These are phyloP conservation scores for Scortechinia acanthostroma DNA, from an alignment of 2,329 filamentous ascomycete genomes.

Conservation along the genomic window DNA sequence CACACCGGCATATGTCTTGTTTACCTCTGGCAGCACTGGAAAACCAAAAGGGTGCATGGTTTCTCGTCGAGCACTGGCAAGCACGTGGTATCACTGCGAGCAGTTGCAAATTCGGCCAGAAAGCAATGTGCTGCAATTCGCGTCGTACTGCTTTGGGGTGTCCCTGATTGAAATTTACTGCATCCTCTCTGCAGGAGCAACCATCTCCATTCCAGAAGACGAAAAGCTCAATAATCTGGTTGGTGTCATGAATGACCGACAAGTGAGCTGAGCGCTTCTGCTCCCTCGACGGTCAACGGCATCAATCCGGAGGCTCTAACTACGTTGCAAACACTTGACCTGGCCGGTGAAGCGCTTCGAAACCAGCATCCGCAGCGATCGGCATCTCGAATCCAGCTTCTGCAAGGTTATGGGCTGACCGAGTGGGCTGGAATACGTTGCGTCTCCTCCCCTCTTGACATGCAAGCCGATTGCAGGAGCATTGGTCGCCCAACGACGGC, in stretches of 20 bases:
- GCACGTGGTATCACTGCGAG: not conserved
- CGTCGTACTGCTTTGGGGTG: not conserved
- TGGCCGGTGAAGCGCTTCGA: not conserved
- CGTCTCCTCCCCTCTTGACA: not conserved
- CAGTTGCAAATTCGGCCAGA: not conserved
- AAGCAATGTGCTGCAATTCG: not conserved
- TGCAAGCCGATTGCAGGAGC: not conserved
- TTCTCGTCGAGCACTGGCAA: not conserved
- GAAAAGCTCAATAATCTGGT: not conserved
- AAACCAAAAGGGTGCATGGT: not conserved
- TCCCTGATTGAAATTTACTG: not conserved
- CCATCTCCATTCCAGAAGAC: not conserved
- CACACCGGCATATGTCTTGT: conserved; percentile 4
- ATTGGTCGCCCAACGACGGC: not conserved
- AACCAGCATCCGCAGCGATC: not conserved
- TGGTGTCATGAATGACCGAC: not conserved
- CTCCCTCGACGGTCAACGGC: not conserved
- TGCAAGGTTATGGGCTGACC: not conserved
- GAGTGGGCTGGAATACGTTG: not conserved
- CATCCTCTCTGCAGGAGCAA: not conserved
- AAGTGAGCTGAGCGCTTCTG: not conserved
- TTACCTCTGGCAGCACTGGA: conserved; percentile 3
- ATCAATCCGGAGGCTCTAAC: not conserved
- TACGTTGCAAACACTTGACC: not conserved
- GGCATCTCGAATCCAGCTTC: not conserved